Base-by-base conservation (phyloP, 805 yeast species). In the Jamesozyma jinghongensis region DNA sequence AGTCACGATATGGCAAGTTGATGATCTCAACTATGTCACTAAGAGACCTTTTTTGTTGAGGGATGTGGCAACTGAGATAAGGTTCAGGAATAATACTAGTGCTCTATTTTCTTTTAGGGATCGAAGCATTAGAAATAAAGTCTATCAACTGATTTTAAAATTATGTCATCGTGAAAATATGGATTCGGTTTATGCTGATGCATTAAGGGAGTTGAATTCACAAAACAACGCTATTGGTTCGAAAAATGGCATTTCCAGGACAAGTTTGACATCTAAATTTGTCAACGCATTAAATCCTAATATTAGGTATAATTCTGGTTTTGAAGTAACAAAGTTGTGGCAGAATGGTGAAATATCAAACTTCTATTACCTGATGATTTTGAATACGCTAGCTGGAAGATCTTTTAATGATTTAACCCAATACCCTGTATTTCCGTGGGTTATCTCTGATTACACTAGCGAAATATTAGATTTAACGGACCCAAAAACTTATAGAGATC, bases 381-480 rank as follows among this genome's bases (percentile, higher is more conserved):
- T 86, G 19, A 86, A 86, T 53, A 85, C 92, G 0, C 59, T 86
- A 42, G 94, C 95, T 0, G 96, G 96, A 0, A 65, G 96, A 47
- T 85, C 95, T 0, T 85, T 81, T 61, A 87, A 86, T 59, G 95
- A 86, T 56, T 59, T 86, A 40, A 86, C 95, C 0, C 96, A 86
- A 47, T 86, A 86, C 53, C 95, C 95, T 0, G 81, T 87, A 1
- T 87, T 86, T 50, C 96, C 96, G 0, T 86, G 94, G 94, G 85
- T 86, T 0, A 72, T 86, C 44, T 79, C 92, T 0, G 95, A 86
- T 55, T 85, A 86, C 54, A 69, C 74, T 1, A 82, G 92, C 51
- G 77, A 76, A 2, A 72, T 63, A 11, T 62, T 86, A n/a, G 87
- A 86, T 56, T 63, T 87, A 33, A 55, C 62, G 3, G 66, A 85